These are phyloP conservation scores for Thielaviopsis punctulata DNA, from an alignment of 2,329 filamentous ascomycete species.

Conservation along the genomic window DNA sequence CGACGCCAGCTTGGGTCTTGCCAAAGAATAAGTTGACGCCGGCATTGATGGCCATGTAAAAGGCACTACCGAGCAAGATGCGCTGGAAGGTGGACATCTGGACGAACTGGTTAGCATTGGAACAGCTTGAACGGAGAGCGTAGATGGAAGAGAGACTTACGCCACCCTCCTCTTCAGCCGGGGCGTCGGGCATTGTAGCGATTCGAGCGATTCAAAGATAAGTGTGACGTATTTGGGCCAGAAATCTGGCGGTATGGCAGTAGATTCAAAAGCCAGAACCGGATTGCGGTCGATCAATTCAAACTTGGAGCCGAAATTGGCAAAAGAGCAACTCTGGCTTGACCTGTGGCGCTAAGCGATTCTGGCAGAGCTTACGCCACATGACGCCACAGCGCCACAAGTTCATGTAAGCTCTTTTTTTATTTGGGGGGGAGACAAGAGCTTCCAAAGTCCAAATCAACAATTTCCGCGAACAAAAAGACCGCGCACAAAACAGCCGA, in stretches of 20 bases:
- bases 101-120: not conserved
- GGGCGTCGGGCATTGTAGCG: slow-evolving; percentile 1
- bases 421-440: too few relatives aligned
- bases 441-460: too few relatives aligned
- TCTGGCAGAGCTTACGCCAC: too few relatives aligned
- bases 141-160: not conserved
- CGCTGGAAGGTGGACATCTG: slow-evolving; percentile 19
- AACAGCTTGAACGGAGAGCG: not conserved
- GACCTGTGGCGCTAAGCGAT: too few relatives aligned
- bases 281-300: too few relatives aligned
- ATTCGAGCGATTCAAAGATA: not conserved
- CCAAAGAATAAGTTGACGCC: slow-evolving; percentile 35
- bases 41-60: slow-evolving; percentile 44
- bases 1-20: slow-evolving; percentile 29
- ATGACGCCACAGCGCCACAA: too few relatives aligned
- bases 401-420: too few relatives aligned
- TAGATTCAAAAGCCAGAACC: not conserved
- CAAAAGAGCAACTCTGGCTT: not conserved
- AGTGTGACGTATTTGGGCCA: not conserved
- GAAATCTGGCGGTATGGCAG: not conserved
- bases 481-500: not conserved
- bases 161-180: slow-evolving; percentile 1
- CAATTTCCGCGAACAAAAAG: too few relatives aligned
- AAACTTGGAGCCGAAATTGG: too few relatives aligned
- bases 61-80: slow-evolving; percentile 32